Conservation (phyloP, 805 yeast species). For the Blastobotrys americana region DNA sequence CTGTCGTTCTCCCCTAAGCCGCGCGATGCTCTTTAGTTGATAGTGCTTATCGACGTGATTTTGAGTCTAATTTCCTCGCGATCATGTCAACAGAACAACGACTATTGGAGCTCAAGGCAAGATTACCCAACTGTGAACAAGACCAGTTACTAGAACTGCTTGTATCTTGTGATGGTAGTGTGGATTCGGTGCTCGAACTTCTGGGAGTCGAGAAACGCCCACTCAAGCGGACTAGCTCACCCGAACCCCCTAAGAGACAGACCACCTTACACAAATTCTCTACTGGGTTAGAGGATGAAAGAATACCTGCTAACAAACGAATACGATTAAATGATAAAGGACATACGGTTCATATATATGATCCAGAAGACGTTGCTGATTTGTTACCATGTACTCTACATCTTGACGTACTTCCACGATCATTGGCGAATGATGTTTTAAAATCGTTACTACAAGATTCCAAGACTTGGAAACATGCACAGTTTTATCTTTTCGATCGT, state of each 20-base stretch:
- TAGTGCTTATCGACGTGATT: too few species aligned
- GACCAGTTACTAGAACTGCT: conserved; percentile 45
- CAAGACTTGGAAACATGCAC: conserved; percentile 34
- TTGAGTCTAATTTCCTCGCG: too few species aligned
- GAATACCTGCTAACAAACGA: conserved; percentile 10
- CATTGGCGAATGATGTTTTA: conserved; percentile 42
- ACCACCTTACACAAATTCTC: background rate
- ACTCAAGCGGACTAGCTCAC: background rate
- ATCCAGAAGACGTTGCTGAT: conserved; percentile 45
- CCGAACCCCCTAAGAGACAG: background rate
- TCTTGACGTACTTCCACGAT: conserved; percentile 45
- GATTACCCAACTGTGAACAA: conserved; percentile 40
- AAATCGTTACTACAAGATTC: conserved; percentile 37
- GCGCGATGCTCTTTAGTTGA: too few species aligned
- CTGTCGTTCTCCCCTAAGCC: too few species aligned
- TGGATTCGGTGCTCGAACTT: conserved; percentile 36
- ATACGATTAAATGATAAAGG: conserved; percentile 14
- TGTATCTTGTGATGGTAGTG: conserved; percentile 46
- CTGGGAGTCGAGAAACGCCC: conserved; percentile 25
- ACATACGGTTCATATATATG: conserved; percentile 37
- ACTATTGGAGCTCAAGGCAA: conserved; percentile 31
- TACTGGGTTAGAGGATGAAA: background rate
- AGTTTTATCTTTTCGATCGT: conserved; percentile 59
- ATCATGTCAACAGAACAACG: conserved; percentile 10
- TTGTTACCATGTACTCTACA: conserved; percentile 45